phyloP scores from a whole-genome alignment of 805 yeast genomes.

The Hanseniaspora taiwanica region DNA sequence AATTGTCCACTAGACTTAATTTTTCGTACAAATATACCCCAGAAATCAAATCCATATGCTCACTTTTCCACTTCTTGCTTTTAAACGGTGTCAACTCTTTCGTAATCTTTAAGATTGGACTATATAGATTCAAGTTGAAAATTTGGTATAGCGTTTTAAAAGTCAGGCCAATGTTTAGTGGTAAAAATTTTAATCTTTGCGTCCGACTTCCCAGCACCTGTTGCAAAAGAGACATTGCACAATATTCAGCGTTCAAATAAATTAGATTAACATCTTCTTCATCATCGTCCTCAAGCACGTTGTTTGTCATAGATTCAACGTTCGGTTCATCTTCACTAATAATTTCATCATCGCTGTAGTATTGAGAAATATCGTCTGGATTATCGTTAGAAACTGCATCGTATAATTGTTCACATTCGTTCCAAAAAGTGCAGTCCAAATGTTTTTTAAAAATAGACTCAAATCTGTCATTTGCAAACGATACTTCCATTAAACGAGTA shows the following conservation, averaged over 20 bases:
- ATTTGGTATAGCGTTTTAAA: conserved; percentile 34
- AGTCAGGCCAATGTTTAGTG: conserved; percentile 20
- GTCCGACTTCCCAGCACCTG: conserved; percentile 53
- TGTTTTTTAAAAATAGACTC: conserved; percentile 19
- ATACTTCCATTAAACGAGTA: conserved; percentile 15
- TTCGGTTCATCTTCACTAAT: conserved; percentile 6
- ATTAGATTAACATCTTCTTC: conserved; percentile 5
- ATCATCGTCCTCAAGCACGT: not conserved
- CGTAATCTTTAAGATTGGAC: conserved; percentile 58
- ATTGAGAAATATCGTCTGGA: not conserved
- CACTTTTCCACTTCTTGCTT: conserved; percentile 87
- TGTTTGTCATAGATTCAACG: conserved; percentile 7
- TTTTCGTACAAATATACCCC: conserved; percentile 69
- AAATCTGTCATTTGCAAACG: conserved; percentile 19
- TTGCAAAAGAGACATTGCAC: conserved; percentile 36
- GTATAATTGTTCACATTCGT: conserved; percentile 9
- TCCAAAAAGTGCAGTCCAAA: conserved; percentile 17
- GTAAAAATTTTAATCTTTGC: conserved; percentile 38
- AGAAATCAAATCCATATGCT: conserved; percentile 87
- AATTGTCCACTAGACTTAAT: conserved; percentile 63
- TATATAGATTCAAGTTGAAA: conserved; percentile 48
- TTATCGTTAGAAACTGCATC: not conserved
- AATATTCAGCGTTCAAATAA: conserved; percentile 10
- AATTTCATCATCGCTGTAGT: not conserved
- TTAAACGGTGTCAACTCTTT: conserved; percentile 79